Base-by-base conservation (phyloP, 2,329 filamentous ascomycete species). In the Geosmithia morbida region DNA sequence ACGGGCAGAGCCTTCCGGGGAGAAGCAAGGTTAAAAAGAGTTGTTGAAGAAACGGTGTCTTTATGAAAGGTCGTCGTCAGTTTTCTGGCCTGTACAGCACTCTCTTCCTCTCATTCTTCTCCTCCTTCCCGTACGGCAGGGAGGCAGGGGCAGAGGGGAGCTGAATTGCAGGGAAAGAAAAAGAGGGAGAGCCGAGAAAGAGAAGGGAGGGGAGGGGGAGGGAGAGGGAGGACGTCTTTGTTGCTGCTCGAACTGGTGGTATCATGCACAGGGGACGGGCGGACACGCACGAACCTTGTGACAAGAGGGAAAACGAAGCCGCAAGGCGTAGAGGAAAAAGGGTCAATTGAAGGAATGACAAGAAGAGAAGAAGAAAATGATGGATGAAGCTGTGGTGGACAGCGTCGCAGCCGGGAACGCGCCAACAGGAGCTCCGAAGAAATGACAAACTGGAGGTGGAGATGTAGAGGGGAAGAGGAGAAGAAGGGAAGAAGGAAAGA, bases 321-420 rank as follows among this genome's bases (percentile, higher is more conserved):
- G 4, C 17, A 18, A 42, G 17, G 20, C 17, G 41, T 42, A n/a
- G 43, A 44, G 19, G 20, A 37, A 45, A 33, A 30, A 49, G 47
- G 20, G 18, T 41, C n/a, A 41, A 48, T 48, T 49, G 54, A 65
- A 64, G 56, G 61, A 64, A 55, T 57, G 62, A 64, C 62, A 56
- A 58, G 60, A 62, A 63, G 53, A 50, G 53, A 57, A 57, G 56
- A 60, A 53, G 56, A 53, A 59, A 57, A 55, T 53, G 59, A 56
- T 54, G 52, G 56, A 56, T 51, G 54, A 52, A 56, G 33, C 33
- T 16, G 33, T 37, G 33, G 33, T 44, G 44, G 33, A 43, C 45
- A 26, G 43, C 48, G 46, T 41, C 44, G 41, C 46, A 43, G 44
- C 30, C 19, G 22, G 16, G 18, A 19, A 43, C 20, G 29, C 40